Evolutionary conservation across 2,329 filamentous ascomycete genomes (phyloP).

Genomic region (Pezicula carpinea): DNA sequence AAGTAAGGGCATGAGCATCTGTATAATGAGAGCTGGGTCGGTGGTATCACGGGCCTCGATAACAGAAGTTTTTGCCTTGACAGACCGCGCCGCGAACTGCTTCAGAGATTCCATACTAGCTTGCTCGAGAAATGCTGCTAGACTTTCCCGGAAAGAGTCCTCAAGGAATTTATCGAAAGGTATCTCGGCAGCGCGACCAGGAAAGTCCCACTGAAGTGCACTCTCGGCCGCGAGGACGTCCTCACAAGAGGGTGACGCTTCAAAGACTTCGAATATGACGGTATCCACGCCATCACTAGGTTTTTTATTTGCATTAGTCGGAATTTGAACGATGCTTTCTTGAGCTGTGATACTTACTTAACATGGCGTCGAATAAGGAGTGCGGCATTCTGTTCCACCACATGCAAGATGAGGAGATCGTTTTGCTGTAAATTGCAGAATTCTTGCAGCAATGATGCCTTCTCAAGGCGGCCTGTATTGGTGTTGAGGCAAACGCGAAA

Average conservation of each 20-base stretch:
- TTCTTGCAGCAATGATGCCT: conserved; percentile 21
- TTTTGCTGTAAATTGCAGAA: conserved; percentile 24
- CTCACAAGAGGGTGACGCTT: conserved; percentile 49
- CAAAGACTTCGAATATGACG: conserved; percentile 56
- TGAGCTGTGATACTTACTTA: too few species aligned
- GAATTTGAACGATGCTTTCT: too few species aligned
- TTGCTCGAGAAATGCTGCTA: conserved; percentile 51
- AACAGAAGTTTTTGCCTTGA: conserved; percentile 44
- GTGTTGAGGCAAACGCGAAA: conserved; percentile 12
- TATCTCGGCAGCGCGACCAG: conserved; percentile 45
- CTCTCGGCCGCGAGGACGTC: conserved; percentile 45
- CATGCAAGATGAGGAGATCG: conserved; percentile 35
- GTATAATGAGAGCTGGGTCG: conserved; percentile 51
- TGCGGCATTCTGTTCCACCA: conserved; percentile 44
- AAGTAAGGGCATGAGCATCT: conserved; percentile 56
- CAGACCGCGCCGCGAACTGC: conserved; percentile 43
- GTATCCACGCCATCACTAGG: too few species aligned
- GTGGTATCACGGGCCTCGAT: conserved; percentile 53
- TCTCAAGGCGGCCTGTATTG: conserved; percentile 18
- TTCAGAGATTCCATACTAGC: conserved; percentile 48
- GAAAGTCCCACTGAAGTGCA: conserved; percentile 55
- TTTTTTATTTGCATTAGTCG: too few species aligned
- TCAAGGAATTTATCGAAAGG: conserved; percentile 34
- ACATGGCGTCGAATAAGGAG: conserved; percentile 34
- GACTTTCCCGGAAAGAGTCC: conserved; percentile 37